phyloP scores from a whole-genome alignment of 2,329 filamentous ascomycete species.

The Paramyrothecium sp. region DNA sequence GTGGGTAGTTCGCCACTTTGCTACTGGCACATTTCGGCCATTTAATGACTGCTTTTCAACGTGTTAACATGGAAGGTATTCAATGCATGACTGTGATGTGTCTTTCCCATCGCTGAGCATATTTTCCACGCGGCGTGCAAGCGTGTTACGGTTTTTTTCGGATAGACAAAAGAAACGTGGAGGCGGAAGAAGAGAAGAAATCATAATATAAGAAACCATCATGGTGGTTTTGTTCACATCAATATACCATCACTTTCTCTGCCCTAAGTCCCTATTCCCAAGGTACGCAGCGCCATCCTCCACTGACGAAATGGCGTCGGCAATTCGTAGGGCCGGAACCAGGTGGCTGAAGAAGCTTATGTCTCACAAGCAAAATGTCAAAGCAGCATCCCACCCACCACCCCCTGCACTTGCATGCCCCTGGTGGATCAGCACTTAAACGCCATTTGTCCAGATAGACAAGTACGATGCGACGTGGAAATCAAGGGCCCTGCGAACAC shows the following conservation, averaged over 20 bases:
- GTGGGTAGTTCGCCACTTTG: slow-evolving; percentile 22
- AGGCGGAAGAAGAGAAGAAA: no score
- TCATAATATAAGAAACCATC: no score
- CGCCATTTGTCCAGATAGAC: not conserved
- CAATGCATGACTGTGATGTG: no score
- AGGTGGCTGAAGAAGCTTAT: not conserved
- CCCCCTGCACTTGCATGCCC: not conserved
- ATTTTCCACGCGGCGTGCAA: no score
- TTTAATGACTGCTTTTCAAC: not conserved
- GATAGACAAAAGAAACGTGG: no score
- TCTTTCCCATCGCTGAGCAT: no score
- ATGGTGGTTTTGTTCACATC: no score
- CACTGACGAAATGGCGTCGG: not conserved
- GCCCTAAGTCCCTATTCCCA: no score
- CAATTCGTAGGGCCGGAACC: not conserved
- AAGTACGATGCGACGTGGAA: not conserved
- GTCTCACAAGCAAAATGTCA: not conserved
- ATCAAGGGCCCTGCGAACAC: not conserved
- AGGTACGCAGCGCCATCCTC: no score
- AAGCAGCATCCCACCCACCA: not conserved
- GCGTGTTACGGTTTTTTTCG: no score
- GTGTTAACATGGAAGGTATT: not conserved
- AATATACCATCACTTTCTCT: no score
- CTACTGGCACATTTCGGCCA: slow-evolving; percentile 26
- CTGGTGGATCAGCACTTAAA: not conserved